Evolutionary conservation across 2,329 filamentous ascomycete species (phyloP).

Genomic region (Fusarium sp.): DNA sequence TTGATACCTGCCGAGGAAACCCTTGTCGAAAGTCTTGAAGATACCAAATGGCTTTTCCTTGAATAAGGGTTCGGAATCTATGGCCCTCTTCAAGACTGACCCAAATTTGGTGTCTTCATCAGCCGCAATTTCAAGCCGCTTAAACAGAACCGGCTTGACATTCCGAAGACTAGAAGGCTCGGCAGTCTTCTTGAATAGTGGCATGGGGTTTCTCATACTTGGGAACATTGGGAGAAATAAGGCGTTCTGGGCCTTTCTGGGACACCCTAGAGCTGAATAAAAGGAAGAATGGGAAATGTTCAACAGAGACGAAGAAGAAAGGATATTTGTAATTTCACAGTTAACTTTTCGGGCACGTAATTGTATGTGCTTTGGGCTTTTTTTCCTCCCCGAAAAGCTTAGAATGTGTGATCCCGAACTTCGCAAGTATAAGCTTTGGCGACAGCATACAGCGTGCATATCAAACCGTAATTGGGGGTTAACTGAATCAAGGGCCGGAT

Average conservation of each 20-base stretch:
- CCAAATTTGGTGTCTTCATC: not conserved
- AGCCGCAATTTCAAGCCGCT: not conserved
- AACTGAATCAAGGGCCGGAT: too few species aligned
- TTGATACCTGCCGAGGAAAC: not conserved
- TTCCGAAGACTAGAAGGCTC: not conserved
- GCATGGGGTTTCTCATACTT: not conserved
- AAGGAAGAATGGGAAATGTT: not conserved
- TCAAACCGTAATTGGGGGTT: too few species aligned
- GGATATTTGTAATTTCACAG: too few species aligned
- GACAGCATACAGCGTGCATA: too few species aligned
- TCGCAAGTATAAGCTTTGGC: not conserved
- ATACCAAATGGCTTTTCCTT: not conserved
- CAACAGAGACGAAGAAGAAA: too few species aligned
- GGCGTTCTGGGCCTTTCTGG: not conserved
- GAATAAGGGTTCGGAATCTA: not conserved
- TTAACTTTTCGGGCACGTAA: too few species aligned
- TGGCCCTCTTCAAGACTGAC: not conserved
- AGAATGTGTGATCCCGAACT: not conserved
- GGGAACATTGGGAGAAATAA: not conserved
- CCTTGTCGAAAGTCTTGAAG: not conserved
- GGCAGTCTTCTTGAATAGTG: not conserved
- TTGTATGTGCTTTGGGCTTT: not conserved
- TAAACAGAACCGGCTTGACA: slow-evolving; percentile 6
- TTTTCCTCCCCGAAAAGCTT: not conserved
- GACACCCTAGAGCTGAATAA: not conserved